Base-by-base conservation (phyloP, 1,139 yeast species). In the Schwanniomyces etchellsii region DNA sequence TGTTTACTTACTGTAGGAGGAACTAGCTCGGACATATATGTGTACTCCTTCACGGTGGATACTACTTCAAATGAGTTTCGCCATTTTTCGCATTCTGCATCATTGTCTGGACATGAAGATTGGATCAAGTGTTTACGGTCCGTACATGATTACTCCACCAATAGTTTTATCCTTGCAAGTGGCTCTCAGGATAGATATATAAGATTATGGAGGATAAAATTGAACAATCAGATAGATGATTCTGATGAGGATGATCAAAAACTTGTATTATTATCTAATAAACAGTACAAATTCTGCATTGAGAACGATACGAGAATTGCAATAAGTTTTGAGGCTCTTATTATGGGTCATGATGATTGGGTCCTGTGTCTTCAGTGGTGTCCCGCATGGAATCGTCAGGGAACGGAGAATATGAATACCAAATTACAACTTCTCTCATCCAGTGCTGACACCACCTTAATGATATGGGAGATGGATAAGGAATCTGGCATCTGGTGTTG, bases 261-360 rank as follows among this genome's bases (percentile, higher is more conserved):
- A 40, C 61, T 82, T 37, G 61, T 68, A 4, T 57, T 82, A 18
- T 57, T 82, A 26, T 63, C 74, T 13, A 82, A 81, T 51, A 81
- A 81, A 42, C 84, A 79, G 52, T 77, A 78, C 50, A 57, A 57
- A 30, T 81, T 81, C 44, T 37, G 47, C 7, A 47, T 74, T 10
- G 61, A 55, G 1, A 35, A 42, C 2, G 47, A 47, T 10, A 39
- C 51, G 4, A 55, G 60, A 32, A 73, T 70, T 32, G 75, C 86
- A 0, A 70, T 86, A 35, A 77, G 77, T 40, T 88, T 88, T 50
- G 98, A 93, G 50, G 96, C 98, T 0, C 71, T 93, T 39, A 77
- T 93, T 20, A 81, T 91, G 82, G 98, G 98, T 6, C 98, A 93
- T 53, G 99, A 93, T 51, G 99, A 93, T 55, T 93, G 98, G 98